Conservation (phyloP, 1,139 yeast genomes). For the Debaryomycetaceae sp. region DNA sequence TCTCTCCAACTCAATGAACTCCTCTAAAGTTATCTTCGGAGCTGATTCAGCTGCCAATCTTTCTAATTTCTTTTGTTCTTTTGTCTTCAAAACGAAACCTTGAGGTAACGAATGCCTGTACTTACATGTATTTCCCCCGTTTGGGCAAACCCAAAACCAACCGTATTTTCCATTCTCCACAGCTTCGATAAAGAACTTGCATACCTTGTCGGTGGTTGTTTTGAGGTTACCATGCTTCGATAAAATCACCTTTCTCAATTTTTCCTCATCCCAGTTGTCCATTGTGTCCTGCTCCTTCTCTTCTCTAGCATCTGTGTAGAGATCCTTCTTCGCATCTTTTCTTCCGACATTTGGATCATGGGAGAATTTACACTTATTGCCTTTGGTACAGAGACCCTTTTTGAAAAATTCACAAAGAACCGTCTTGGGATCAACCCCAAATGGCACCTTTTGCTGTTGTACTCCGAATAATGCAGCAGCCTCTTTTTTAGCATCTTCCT, state of each 20-base stretch:
- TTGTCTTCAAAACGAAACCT: constrained; percentile 94
- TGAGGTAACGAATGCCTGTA: constrained; percentile 96
- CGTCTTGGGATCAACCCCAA: constrained; percentile 97
- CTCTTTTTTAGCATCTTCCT: constrained; percentile 84
- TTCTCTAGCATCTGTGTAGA: constrained; percentile 83
- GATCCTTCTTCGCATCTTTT: constrained; percentile 84
- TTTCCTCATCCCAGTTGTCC: constrained; percentile 98
- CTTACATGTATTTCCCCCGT: constrained; percentile 89
- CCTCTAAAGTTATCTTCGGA: constrained; percentile 92
- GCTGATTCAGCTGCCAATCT: constrained; percentile 80
- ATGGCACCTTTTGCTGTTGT: constrained; percentile 83
- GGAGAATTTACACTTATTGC: constrained; percentile 87
- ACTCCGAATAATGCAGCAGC: constrained; percentile 76
- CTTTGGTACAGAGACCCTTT: constrained; percentile 87
- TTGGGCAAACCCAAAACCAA: constrained; percentile 99
- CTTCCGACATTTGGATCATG: constrained; percentile 88
- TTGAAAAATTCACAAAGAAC: constrained; percentile 89
- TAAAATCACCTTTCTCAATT: constrained; percentile 76
- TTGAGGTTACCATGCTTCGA: constrained; percentile 94
- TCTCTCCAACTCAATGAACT: constrained; percentile 92
- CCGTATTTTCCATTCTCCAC: constrained; percentile 98
- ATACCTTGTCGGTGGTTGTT: constrained; percentile 92
- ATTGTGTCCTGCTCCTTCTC: constrained; percentile 80
- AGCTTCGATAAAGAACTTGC: constrained; percentile 93
- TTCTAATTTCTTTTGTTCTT: constrained; percentile 90